A percentile compares a stretch with the other conserved stretches of the same genome.
Conservation (phyloP, 495 filamentous ascomycete genomes). For the Cercophora sp. region DNA sequence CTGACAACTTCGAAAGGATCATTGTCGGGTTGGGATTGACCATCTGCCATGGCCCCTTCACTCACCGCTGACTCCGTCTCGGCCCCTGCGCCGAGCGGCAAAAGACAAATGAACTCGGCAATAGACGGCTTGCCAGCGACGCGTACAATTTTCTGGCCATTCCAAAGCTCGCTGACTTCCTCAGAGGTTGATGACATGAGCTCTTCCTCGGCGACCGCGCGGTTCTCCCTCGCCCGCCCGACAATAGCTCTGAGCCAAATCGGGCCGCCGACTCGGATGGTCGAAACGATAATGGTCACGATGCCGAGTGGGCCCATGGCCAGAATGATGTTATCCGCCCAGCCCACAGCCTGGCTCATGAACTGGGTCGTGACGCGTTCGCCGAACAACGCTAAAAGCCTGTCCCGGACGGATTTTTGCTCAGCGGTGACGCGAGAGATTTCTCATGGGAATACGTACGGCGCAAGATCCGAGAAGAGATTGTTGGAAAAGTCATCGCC, state of each 20-base stretch:
- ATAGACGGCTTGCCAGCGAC: neutral
- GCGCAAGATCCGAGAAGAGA: slow-evolving; percentile 35
- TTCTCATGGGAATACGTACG: no score
- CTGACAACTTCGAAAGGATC: neutral
- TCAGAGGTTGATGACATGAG: no score
- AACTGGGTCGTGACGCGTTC: slow-evolving; percentile 57
- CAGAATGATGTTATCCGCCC: slow-evolving; percentile 52
- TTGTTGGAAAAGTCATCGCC: slow-evolving; percentile 54
- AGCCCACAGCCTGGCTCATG: slow-evolving; percentile 48
- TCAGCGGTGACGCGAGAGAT: no score
- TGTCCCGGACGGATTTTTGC: no score
- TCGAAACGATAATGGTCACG: slow-evolving; percentile 50
- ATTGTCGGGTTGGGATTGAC: neutral
- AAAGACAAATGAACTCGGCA: neutral
- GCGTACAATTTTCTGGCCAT: slow-evolving; percentile 26
- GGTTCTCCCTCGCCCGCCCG: slow-evolving; percentile 37
- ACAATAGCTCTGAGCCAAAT: slow-evolving; percentile 50
- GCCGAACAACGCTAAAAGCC: slow-evolving; percentile 53
- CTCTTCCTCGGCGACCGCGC: slow-evolving; percentile 27
- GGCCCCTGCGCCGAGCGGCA: neutral
- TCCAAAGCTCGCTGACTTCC: slow-evolving; percentile 37
- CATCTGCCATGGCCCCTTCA: neutral
- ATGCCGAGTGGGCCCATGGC: slow-evolving; percentile 53
- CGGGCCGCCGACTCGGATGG: slow-evolving; percentile 51
- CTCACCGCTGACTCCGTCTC: neutral